Percentiles rank a stretch among this genome's conserved stretches.
These are phyloP conservation scores for Aspergillus transmontanensis DNA, from an alignment of 2,329 filamentous ascomycete species.

Conservation along the genomic window DNA sequence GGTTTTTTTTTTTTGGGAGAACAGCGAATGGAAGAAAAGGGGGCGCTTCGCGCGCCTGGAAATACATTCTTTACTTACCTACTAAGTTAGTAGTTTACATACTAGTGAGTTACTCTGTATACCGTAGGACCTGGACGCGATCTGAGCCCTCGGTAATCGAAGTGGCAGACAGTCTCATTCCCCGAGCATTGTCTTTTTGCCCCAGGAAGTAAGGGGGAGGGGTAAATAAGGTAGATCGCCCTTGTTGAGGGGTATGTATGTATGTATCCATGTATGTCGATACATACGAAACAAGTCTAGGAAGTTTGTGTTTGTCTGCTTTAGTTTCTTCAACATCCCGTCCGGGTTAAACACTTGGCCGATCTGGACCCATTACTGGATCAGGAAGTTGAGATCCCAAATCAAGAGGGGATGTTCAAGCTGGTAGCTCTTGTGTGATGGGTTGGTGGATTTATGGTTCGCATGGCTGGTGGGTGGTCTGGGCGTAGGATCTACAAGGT, in stretches of 20 bases:
- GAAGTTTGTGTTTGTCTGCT: no score
- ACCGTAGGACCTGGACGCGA: background rate
- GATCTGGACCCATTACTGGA: background rate
- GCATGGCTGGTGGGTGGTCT: background rate
- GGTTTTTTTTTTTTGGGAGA: background rate
- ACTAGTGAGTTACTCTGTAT: background rate
- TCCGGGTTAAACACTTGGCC: background rate
- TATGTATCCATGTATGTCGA: background rate
- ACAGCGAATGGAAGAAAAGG: background rate
- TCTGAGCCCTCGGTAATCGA: background rate
- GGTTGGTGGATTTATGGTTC: background rate
- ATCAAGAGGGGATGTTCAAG: background rate
- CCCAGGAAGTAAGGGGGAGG: slow-evolving; percentile 4
- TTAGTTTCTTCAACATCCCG: background rate
- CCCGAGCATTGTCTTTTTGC: background rate
- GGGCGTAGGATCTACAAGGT: slow-evolving; percentile 1
- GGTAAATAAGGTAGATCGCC: slow-evolving; percentile 1
- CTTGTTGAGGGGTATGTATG: slow-evolving; percentile 1
- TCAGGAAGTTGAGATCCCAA: background rate
- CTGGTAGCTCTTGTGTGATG: background rate
- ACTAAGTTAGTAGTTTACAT: background rate
- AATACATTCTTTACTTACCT: background rate
- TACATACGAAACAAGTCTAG: background rate
- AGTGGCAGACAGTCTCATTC: background rate
- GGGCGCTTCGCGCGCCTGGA: background rate